Evolutionary conservation across 306 rosid genomes (phyloP).

Genomic region (Quillaja saponaria): DNA sequence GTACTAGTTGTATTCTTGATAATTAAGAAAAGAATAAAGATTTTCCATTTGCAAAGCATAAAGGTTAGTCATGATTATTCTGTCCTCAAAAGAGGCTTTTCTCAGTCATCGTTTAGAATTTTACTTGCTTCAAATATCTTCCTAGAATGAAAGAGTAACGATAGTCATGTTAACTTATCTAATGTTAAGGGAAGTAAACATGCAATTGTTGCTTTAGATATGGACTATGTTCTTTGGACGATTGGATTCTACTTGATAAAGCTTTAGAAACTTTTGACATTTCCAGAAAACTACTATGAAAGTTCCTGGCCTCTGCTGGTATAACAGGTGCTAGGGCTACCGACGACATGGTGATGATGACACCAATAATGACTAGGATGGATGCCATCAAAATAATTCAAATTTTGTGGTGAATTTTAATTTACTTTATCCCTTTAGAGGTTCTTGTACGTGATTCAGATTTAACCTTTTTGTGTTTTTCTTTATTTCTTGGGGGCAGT

Average conservation of each 20-base stretch:
- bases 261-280: constrained; percentile 17
- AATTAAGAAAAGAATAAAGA: constrained; percentile 12
- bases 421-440: constrained; percentile 6
- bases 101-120: constrained; percentile 7
- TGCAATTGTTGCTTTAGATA: neutral
- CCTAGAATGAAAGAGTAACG: constrained; percentile 6
- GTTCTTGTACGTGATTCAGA: constrained; percentile 11
- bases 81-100: neutral
- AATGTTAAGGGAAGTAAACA: neutral
- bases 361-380: neutral
- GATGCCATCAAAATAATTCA: neutral
- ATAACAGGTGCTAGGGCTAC: neutral
- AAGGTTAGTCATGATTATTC: neutral
- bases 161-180: neutral
- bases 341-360: too few relatives aligned
- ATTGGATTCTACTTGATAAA: constrained; percentile 13
- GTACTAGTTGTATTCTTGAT: neutral
- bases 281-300: neutral
- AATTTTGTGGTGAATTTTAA: too few relatives aligned
- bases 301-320: neutral
- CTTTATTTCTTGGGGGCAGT: constrained; percentile 25
- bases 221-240: neutral
- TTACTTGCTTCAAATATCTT: constrained; percentile 1
- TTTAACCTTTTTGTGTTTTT: neutral
- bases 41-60: constrained; percentile 13